Percentiles rank a stretch among this genome's conserved stretches.
phyloP scores from a whole-genome alignment of 2,329 filamentous ascomycete genomes.

The Diaporthe citriasiana region DNA sequence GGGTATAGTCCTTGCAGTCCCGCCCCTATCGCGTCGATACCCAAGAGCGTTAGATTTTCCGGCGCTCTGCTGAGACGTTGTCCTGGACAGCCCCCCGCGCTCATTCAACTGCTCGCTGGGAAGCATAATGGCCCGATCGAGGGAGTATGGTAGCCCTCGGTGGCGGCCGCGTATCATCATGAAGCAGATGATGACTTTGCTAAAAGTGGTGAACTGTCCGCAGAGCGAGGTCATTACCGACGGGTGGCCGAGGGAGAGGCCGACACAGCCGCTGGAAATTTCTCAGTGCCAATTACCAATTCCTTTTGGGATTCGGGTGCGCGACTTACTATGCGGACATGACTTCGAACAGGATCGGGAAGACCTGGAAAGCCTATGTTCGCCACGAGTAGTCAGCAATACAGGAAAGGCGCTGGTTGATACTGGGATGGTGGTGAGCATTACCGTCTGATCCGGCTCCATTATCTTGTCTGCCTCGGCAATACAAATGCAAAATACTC shows the following conservation, averaged over 20 bases:
- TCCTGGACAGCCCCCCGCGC: constrained; percentile 10
- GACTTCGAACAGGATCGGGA: constrained; percentile 20
- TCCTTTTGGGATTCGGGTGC: too few species aligned
- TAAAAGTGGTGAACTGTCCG: constrained; percentile 15
- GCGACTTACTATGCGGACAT: constrained; percentile 23
- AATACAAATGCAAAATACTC: constrained; percentile 54
- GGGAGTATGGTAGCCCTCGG: constrained; percentile 4
- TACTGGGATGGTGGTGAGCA: background rate
- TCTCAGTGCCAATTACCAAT: background rate
- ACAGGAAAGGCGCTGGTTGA: background rate
- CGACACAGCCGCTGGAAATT: background rate
- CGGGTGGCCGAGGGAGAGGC: constrained; percentile 31
- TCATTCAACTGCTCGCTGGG: constrained; percentile 21
- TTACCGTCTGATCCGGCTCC: constrained; percentile 24
- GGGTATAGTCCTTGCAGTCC: background rate
- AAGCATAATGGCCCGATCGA: constrained; percentile 14
- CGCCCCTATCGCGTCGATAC: background rate
- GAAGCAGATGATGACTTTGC: constrained; percentile 18
- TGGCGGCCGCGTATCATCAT: constrained; percentile 24
- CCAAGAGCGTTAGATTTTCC: background rate
- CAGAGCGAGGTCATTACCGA: constrained; percentile 20
- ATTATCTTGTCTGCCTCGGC: constrained; percentile 41
- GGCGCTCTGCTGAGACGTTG: constrained; percentile 5
- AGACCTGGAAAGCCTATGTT: constrained; percentile 12
- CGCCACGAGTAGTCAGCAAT: background rate